Evolutionary conservation across 148 eudicot species (phyloP), one percentile per base, ranked within the genome.

Genomic region (Polygonum aviculare): DNA sequence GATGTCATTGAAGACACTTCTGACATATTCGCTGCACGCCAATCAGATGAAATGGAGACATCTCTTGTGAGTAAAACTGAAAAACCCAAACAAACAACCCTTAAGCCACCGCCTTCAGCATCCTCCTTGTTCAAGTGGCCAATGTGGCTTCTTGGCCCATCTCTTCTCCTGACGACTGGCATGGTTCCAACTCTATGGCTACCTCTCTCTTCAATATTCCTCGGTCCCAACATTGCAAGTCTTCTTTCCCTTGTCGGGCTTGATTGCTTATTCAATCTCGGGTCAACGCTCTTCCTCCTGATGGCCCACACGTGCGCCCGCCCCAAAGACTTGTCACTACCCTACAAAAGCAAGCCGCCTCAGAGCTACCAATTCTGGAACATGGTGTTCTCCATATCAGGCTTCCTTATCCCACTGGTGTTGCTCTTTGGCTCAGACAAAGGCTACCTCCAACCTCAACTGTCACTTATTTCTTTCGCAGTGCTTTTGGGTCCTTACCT

Each of bases 111-210:
- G 45, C 26, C 80, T 18, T 15, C 63, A 44, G 82, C 77, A 73
- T 21, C 77, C 70, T 84, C 77, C 74, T 87, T 83, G 79, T 77
- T 90, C 1, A 90, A 87, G 81, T 88, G 90, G 97, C 93, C 97
- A 55, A 71, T 95, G 82, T 95, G 97, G 97, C 77, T 95, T 79
- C 86, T 93, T 33, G 99, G 99, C 76, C 99, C 99, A 2, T 80
- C 85, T 8, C 80, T 88, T 55, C 99, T 95, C 75, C 87, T 95
- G 12, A 81, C 82, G 74, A 95, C 99, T 0, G 97, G 99, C 62
- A 91, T 95, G 88, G 97, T 84, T 5, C 99, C 99, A 47, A 95
- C 99, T 73, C 79, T 95, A 36, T 95, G 99, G 99, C 77, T 93
- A 48, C 99, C 99, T 11, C 71, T 82, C 71, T 90, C 96, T n/a